Percentiles rank a stretch among this genome's conserved stretches.
These are phyloP conservation scores for Pseudogymnoascus sp. DNA, from an alignment of 2,329 filamentous ascomycete genomes.

Conservation along the genomic window DNA sequence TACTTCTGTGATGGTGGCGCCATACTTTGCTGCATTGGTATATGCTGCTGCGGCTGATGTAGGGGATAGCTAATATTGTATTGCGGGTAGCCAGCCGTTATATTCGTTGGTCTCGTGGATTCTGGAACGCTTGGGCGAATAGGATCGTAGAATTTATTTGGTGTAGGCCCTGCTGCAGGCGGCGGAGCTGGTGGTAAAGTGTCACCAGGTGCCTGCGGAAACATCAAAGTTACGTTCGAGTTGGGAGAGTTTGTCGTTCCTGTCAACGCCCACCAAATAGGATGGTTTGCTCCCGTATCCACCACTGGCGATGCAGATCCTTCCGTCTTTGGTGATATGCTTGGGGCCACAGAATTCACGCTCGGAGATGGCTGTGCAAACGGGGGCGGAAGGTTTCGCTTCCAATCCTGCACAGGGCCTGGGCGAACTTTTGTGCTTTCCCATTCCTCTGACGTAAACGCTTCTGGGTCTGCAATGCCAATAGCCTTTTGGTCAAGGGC, in stretches of 20 bases:
- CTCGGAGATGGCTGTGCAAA: constrained; percentile 18
- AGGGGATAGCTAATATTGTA: constrained; percentile 37
- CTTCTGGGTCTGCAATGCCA: constrained; percentile 69
- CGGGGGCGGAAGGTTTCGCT: constrained; percentile 20
- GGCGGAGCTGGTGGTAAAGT: constrained; percentile 18
- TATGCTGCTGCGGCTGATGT: constrained; percentile 19
- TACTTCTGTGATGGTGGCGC: constrained; percentile 28
- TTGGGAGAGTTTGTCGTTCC: constrained; percentile 80
- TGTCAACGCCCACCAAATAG: constrained; percentile 80
- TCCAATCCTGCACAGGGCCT: constrained; percentile 32
- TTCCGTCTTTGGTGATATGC: constrained; percentile 37
- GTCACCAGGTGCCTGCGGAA: constrained; percentile 29
- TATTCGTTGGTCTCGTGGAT: constrained; percentile 35
- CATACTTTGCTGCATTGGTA: constrained; percentile 19
- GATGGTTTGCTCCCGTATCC: constrained; percentile 36
- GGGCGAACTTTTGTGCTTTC: constrained; percentile 56
- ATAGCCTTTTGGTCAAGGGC: constrained; percentile 82
- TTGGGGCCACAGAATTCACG: constrained; percentile 27
- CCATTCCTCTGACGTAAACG: constrained; percentile 65
- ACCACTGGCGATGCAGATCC: constrained; percentile 40
- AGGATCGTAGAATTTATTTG: constrained; percentile 55
- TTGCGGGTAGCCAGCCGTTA: constrained; percentile 32
- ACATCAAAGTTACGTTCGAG: constrained; percentile 75
- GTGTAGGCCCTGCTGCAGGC: constrained; percentile 39
- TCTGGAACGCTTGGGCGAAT: constrained; percentile 51